Percentiles rank a stretch among this genome's conserved stretches.
phyloP scores from a whole-genome alignment of 768 basidiomycete genomes.

The Cystoderma amianthinum region DNA sequence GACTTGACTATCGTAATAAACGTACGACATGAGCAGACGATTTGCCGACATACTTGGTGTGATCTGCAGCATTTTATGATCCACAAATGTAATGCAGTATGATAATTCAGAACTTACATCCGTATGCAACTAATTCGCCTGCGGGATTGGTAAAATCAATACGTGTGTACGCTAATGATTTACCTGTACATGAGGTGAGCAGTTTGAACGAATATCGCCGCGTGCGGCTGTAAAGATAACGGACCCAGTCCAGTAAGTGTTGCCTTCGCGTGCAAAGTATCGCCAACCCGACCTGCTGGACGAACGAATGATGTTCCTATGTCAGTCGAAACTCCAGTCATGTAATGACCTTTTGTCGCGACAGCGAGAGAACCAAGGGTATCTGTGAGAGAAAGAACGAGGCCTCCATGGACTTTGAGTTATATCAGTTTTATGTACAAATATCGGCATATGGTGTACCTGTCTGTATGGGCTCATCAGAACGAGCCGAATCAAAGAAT shows the following conservation, averaged over 20 bases:
- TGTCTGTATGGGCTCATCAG: no score
- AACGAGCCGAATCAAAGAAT: no score
- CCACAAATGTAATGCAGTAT: constrained; percentile 2
- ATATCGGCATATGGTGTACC: no score
- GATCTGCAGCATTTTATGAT: constrained; percentile 37
- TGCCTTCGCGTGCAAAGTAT: constrained; percentile 58
- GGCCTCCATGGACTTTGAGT: constrained; percentile 68
- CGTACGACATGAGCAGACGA: constrained; percentile 41
- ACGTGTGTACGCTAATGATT: constrained; percentile 73
- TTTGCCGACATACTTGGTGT: constrained; percentile 82
- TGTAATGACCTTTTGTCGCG: constrained; percentile 72
- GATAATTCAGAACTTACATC: constrained; percentile 49
- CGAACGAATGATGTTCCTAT: constrained; percentile 74
- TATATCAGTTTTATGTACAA: no score
- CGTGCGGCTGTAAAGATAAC: no score
- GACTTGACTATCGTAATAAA: no score
- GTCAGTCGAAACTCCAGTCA: constrained; percentile 87
- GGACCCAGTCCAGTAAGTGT: constrained; percentile 65
- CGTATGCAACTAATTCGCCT: constrained; percentile 75
- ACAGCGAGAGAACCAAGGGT: constrained; percentile 83
- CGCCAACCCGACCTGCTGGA: constrained; percentile 67
- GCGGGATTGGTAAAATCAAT: constrained; percentile 63
- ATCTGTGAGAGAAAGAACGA: constrained; percentile 77
- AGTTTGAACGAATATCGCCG: no score
- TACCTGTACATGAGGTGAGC: constrained; percentile 37